These are phyloP conservation scores for Lipomyces starkeyi DNA, from an alignment of 805 yeast species.

Conservation along the genomic window DNA sequence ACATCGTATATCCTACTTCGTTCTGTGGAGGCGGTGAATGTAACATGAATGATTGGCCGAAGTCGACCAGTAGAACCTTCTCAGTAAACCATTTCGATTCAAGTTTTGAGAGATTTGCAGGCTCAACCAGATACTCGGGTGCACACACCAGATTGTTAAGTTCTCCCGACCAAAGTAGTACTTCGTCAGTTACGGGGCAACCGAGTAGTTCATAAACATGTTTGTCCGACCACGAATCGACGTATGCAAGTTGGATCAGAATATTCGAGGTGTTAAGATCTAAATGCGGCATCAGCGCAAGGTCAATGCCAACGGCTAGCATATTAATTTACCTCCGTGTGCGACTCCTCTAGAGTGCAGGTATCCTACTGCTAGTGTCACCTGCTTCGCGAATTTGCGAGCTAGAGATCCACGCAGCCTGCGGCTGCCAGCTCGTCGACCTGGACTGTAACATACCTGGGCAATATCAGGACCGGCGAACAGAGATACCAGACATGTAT, in stretches of 20 bases:
- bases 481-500: not conserved
- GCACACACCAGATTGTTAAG: not conserved
- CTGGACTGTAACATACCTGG: not conserved
- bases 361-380: not conserved
- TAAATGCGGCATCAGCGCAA: not conserved
- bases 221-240: not conserved
- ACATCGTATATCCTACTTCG: not conserved
- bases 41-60: not conserved
- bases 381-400: constrained; percentile 1
- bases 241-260: constrained; percentile 1
- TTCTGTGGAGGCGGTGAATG: not conserved
- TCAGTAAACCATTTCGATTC: not conserved
- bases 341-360: constrained; percentile 4
- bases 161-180: not conserved
- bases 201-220: not conserved
- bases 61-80: not conserved
- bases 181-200: not conserved
- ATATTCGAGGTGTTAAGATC: not conserved
- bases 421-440: not conserved
- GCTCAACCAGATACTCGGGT: constrained; percentile 4
- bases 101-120: constrained; percentile 1
- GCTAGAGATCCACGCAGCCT: not conserved
- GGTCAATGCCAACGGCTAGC: not conserved
- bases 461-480: not conserved
- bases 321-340: not conserved